phyloP scores from a whole-genome alignment of 202 grass and related monocot species.

The Brachypodium distachyon region DNA sequence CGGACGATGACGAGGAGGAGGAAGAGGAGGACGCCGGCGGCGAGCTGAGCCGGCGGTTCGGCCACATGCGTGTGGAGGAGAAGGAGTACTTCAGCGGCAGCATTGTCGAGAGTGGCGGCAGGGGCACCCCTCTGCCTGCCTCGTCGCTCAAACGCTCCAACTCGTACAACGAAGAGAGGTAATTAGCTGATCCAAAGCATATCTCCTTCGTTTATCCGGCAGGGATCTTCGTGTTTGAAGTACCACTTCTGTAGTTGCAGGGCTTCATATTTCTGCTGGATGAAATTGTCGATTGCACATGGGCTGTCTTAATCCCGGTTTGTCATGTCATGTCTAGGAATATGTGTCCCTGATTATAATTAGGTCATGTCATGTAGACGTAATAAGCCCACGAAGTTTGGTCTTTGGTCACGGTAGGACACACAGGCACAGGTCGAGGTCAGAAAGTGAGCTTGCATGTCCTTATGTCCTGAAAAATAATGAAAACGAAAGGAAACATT shows the following conservation, averaged over 20 bases:
- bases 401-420: background rate
- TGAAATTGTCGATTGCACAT: background rate
- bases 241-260: background rate
- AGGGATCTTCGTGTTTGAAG: background rate
- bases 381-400: constrained; percentile 7
- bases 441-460: constrained; percentile 3
- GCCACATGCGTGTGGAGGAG: constrained; percentile 36
- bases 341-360: background rate
- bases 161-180: constrained; percentile 96
- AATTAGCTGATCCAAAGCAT: background rate
- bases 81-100: constrained; percentile 98
- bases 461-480: background rate
- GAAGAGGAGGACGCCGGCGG: constrained; percentile 7
- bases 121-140: constrained; percentile 39
- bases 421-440: background rate
- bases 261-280: background rate
- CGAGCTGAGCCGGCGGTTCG: constrained; percentile 38
- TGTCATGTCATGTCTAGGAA: background rate
- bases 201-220: background rate
- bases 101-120: constrained; percentile 56
- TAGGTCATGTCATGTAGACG: background rate
- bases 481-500: background rate
- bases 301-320: background rate
- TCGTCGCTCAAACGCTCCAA: constrained; percentile 72
- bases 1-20: constrained; percentile 18